phyloP scores from a whole-genome alignment of 352 stramenopile species.

The Halophytophthora batemanensis region DNA sequence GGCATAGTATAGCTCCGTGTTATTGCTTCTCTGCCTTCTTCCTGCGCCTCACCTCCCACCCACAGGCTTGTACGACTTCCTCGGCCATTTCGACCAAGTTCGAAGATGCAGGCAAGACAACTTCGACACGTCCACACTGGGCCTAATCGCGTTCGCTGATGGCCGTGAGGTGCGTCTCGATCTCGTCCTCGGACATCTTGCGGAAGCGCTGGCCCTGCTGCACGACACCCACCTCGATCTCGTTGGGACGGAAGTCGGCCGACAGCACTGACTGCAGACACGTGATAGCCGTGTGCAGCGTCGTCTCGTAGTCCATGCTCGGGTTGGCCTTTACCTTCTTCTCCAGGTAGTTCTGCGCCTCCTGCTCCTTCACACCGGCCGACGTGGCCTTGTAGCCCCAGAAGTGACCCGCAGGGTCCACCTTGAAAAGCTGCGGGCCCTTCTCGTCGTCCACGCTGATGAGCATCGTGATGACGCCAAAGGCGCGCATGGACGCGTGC shows the following conservation, averaged over 20 bases:
- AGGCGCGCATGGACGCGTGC: slow-evolving; percentile 92
- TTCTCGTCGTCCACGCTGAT: slow-evolving; percentile 98
- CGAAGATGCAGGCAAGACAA: no score
- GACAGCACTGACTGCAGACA: slow-evolving; percentile 97
- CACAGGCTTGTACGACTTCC: no score
- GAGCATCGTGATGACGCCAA: slow-evolving; percentile 95
- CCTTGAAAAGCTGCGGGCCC: slow-evolving; percentile 97
- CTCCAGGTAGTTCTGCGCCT: slow-evolving; percentile 99
- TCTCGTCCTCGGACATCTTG: slow-evolving; percentile 95
- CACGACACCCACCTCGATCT: slow-evolving; percentile 91
- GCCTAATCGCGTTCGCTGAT: slow-evolving; percentile 94
- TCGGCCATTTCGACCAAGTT: no score
- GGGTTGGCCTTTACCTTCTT: slow-evolving; percentile 94
- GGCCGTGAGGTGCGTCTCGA: slow-evolving; percentile 96
- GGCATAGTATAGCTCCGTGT: no score
- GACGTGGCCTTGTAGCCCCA: slow-evolving; percentile 94
- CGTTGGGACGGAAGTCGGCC: slow-evolving; percentile 96
- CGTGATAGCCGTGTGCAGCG: slow-evolving; percentile 95
- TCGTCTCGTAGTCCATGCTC: slow-evolving; percentile 91
- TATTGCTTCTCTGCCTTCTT: no score
- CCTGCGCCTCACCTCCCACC: no score
- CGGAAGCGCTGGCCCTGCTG: slow-evolving; percentile 78
- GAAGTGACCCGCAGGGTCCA: slow-evolving; percentile 98
- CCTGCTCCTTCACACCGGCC: slow-evolving; percentile 96
- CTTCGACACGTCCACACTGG: no score